A percentile compares a stretch with the other conserved stretches of the same genome.
phyloP scores from a whole-genome alignment of 2,329 filamentous ascomycete species.

The Geosmithia flava region DNA sequence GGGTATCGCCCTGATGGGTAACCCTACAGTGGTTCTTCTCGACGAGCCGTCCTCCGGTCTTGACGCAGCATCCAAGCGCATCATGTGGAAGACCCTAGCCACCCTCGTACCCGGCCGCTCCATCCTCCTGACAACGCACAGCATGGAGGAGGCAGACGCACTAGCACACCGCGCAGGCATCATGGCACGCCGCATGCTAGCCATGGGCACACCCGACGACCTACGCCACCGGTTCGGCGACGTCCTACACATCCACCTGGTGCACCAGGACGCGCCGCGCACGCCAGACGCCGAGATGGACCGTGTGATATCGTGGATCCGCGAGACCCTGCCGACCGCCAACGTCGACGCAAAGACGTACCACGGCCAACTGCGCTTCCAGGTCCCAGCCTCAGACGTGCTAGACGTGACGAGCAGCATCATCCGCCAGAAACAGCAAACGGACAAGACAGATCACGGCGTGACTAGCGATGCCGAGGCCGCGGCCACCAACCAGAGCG shows the following conservation, averaged over 20 bases:
- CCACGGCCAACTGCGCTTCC: conserved; percentile 82
- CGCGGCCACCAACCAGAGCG: conserved; percentile 22
- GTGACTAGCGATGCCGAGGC: background rate
- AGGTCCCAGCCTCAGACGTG: conserved; percentile 43
- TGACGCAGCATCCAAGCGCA: conserved; percentile 79
- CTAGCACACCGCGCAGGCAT: conserved; percentile 77
- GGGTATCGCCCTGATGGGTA: conserved; percentile 85
- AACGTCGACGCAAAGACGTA: conserved; percentile 62
- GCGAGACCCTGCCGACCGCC: conserved; percentile 46
- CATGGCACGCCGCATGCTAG: conserved; percentile 75
- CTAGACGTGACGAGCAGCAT: conserved; percentile 6
- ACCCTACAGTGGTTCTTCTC: conserved; percentile 74
- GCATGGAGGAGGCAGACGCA: conserved; percentile 91
- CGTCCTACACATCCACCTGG: conserved; percentile 68
- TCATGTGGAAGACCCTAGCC: conserved; percentile 83
- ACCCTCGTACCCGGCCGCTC: conserved; percentile 65
- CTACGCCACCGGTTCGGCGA: conserved; percentile 68
- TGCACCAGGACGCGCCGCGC: conserved; percentile 62
- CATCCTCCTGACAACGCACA: conserved; percentile 81
- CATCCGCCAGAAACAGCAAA: background rate
- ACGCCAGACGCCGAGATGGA: conserved; percentile 59
- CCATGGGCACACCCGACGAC: conserved; percentile 62
- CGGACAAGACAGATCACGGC: background rate
- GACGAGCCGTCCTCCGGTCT: conserved; percentile 85
- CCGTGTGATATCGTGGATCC: conserved; percentile 54